Percentiles rank a stretch among this genome's conserved stretches.
These are phyloP conservation scores for Diaporthe humulicola DNA, from an alignment of 2,329 filamentous ascomycete species.

Conservation along the genomic window DNA sequence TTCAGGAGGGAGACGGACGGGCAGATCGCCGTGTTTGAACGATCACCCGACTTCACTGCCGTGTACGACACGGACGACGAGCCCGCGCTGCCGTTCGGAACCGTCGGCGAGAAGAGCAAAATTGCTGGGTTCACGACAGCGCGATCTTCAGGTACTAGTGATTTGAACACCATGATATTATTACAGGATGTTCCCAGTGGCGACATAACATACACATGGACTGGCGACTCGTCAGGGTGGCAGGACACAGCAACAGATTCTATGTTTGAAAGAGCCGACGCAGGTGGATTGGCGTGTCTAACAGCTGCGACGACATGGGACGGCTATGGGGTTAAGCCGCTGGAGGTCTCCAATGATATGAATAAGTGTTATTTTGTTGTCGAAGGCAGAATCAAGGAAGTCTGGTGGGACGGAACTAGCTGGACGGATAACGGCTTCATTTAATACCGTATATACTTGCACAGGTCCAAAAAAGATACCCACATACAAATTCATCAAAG, in stretches of 20 bases:
- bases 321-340: constrained; percentile 9
- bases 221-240: neutral
- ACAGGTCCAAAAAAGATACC: neutral
- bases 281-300: neutral
- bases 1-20: constrained; percentile 21
- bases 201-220: constrained; percentile 13
- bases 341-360: constrained; percentile 19
- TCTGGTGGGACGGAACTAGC: constrained; percentile 2
- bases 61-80: constrained; percentile 6
- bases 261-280: constrained; percentile 4
- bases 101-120: neutral
- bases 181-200: neutral
- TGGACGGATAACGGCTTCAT: constrained; percentile 17
- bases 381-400: neutral
- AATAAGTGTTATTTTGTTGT: constrained; percentile 18
- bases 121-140: constrained; percentile 13
- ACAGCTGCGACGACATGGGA: constrained; percentile 19
- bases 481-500: too few relatives aligned
- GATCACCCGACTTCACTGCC: neutral
- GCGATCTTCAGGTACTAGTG: neutral
- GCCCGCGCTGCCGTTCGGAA: constrained; percentile 12
- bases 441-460: neutral
- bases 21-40: constrained; percentile 13
- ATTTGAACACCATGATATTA: constrained; percentile 8
- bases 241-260: constrained; percentile 1